Evolutionary conservation across 768 basidiomycete genomes (phyloP), one percentile per base, ranked within the genome.

Genomic region (Roridomyces roridus): DNA sequence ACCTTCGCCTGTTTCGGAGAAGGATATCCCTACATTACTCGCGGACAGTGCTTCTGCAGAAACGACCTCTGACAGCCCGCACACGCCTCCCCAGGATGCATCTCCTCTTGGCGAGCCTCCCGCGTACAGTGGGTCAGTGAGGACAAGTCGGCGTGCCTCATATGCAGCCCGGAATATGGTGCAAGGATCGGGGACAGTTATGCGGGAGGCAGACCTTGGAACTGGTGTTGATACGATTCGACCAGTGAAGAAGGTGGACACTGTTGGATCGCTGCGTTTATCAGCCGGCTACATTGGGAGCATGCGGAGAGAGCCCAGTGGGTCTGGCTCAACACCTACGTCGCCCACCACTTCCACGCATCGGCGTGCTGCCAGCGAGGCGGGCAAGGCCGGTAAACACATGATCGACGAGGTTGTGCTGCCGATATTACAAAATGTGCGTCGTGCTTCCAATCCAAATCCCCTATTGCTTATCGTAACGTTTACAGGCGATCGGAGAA

Each of bases 171-270:
- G 94, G 36, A 84, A 84, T 48, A 83, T 83, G 37, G 71, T 79
- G 17, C 77, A 79, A 53, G 86, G 83, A 35, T 65, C 80, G 14
- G 94, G 94, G 11, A 94, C 92, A 0, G 77, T 94, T 8, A 74
- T 95, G 65, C 83, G 83, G 39, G 87, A 88, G 64, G 92, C 87
- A 11, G 94, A 96, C 71, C 68, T 96, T n/a, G 94, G 93, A 17
- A 90, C 80, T 48, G 94, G 94, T 35, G 80, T 91, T 41, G 92
- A 92, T 65, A 98, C 96, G 1, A 93, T 98, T 65, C 83, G 94
- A 48, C 95, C 96, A 0, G 87, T 96, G 59, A 96, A 96, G 82
- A 93, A 92, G 66, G 87, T 96, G 26, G 94, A 97, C 69, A 81
- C 88, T 5, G 78, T 81, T 11, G 86, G 88, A 4, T 94, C 93